Evolutionary conservation across 257 asterid genomes (phyloP).

Genomic region (Nicotiana paniculata): DNA sequence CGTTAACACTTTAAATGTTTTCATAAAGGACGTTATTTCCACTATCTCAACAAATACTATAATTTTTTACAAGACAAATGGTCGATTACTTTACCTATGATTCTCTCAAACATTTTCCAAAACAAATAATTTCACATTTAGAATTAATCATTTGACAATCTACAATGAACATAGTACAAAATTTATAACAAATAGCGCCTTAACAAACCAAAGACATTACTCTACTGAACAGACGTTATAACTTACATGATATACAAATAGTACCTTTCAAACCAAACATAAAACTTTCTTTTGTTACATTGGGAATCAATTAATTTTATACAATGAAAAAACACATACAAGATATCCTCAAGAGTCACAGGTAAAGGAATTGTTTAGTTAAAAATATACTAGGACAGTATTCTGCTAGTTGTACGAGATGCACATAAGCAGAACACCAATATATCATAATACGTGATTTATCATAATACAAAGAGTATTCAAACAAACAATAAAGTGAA

Average conservation of each 20-base stretch:
- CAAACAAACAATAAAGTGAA: neutral
- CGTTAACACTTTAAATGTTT: neutral
- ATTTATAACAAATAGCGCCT: neutral
- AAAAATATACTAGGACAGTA: neutral
- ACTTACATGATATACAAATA: too few relatives aligned
- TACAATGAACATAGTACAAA: too few relatives aligned
- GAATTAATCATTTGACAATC: too few relatives aligned
- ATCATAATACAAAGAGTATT: neutral
- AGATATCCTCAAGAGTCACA: neutral
- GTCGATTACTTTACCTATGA: too few relatives aligned
- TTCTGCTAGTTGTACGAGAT: conserved; percentile 18
- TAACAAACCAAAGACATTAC: neutral
- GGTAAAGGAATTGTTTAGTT: neutral
- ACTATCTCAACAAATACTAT: neutral
- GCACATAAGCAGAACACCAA: conserved; percentile 16
- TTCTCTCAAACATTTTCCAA: neutral
- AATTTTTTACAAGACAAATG: too few relatives aligned
- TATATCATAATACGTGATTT: neutral
- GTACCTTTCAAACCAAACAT: neutral
- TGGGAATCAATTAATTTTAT: neutral
- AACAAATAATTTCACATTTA: too few relatives aligned
- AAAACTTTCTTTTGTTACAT: neutral
- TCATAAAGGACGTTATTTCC: too few relatives aligned
- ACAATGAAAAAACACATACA: neutral
- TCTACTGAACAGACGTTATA: too few relatives aligned